A percentile compares a stretch with the other conserved stretches of the same genome.
Conservation (phyloP, 2,329 filamentous ascomycete species). For the Neofusicoccum cordaticola region DNA sequence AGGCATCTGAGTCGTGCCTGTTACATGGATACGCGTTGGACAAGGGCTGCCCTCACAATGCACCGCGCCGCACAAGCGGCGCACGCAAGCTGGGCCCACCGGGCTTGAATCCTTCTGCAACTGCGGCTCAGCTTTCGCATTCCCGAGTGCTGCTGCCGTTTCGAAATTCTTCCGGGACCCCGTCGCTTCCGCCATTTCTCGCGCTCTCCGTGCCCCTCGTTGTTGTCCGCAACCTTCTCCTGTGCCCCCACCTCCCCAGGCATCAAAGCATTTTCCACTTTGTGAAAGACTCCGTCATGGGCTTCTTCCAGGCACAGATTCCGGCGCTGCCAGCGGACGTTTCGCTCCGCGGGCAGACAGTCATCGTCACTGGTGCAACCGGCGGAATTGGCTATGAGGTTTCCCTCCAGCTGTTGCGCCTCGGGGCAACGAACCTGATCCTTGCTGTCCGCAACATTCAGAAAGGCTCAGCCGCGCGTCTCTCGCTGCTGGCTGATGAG, state of each 20-base stretch:
- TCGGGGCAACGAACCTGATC: neutral
- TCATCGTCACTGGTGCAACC: neutral
- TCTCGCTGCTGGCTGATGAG: neutral
- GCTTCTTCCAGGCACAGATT: constrained; percentile 1
- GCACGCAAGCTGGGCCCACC: neutral
- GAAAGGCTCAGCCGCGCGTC: neutral
- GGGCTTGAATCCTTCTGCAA: neutral
- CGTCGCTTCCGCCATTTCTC: neutral
- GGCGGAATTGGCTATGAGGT: constrained; percentile 4
- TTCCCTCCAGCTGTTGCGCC: neutral
- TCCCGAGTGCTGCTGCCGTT: neutral
- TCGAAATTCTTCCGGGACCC: neutral
- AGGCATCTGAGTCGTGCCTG: neutral
- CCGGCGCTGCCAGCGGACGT: neutral
- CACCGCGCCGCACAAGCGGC: neutral
- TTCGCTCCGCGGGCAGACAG: neutral
- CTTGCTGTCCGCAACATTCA: neutral
- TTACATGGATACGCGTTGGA: neutral
- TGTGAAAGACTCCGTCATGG: neutral
- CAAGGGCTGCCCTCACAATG: neutral
- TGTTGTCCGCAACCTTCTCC: neutral
- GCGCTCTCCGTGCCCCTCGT: neutral
- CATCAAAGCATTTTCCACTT: neutral
- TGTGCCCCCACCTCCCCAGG: neutral
- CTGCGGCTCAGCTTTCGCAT: neutral